These are phyloP conservation scores for Fusarium tjaetaba DNA, from an alignment of 2,329 filamentous ascomycete genomes.

Conservation along the genomic window DNA sequence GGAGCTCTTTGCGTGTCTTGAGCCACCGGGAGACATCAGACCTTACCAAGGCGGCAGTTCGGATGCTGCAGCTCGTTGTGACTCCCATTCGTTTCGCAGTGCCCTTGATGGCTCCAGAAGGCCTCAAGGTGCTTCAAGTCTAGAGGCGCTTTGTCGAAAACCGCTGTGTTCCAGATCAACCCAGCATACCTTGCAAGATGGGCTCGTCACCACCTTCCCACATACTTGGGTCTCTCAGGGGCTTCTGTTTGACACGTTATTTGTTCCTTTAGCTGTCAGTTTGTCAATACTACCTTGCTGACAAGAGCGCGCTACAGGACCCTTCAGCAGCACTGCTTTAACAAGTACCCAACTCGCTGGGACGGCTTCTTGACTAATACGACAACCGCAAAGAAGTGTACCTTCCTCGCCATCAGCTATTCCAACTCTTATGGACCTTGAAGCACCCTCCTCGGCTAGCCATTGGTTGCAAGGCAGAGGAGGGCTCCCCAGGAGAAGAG, in stretches of 20 bases:
- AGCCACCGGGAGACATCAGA: not conserved
- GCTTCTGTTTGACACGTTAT: rapidly evolving
- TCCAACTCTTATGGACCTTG: rapidly evolving
- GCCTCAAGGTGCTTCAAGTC: rapidly evolving
- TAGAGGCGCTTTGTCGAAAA: not conserved
- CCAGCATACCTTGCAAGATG: not conserved
- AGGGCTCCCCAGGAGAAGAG: not conserved
- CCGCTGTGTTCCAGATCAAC: not conserved
- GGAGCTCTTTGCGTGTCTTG: too few relatives aligned
- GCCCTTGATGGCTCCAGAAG: rapidly evolving
- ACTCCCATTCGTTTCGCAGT: not conserved
- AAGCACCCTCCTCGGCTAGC: not conserved
- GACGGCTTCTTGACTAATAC: not conserved
- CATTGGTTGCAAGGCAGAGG: too few relatives aligned
- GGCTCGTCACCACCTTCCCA: too few relatives aligned
- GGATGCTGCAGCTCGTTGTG: not conserved
- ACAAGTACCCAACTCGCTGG: not conserved
- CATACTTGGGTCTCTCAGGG: rapidly evolving
- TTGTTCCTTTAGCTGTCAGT: not conserved
- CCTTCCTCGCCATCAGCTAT: rapidly evolving
- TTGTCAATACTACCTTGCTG: not conserved
- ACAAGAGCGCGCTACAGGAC: not conserved
- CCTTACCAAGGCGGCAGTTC: not conserved
- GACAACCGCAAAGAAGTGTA: too few relatives aligned
- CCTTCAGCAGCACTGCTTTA: not conserved